Base-by-base conservation (phyloP, 371 early-diverging fungal species). In the Mortierella sp. region DNA sequence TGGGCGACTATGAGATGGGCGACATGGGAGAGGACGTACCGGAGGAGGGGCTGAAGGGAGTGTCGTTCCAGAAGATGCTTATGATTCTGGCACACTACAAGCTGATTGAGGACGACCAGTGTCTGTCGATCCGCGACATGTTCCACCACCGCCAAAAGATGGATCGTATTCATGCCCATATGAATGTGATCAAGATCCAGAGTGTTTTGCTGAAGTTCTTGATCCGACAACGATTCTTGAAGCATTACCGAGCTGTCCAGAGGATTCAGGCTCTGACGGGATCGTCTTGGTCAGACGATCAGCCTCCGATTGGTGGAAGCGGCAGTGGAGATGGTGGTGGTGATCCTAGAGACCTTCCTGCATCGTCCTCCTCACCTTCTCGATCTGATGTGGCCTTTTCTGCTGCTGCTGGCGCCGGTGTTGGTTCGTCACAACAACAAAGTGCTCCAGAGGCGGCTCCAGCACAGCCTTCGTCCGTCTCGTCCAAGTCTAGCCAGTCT, bases 11-110 rank as follows among this genome's bases (percentile, higher is more conserved):
- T 64, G 83, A 72, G 61, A 77, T 79, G 78, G 64, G 73, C 1
- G 67, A 65, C 31, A 6, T 84, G 6, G 88, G 85, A 3, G 66
- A 86, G 47, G 53, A 47, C 55, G 55, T 31, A 9, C 87, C 89
- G 31, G 53, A 47, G 34, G 55, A 74, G 24, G 64, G 37, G 10
- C 86, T 89, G 66, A 70, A 80, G 9, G 92, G 92, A 5, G 85
- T 91, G 16, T 89, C 92, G 53, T 92, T 92, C 69, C 90, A 89
- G 67, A 88, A 89, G 70, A 91, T 91, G 91, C 77, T 92, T 39
- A 79, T 86, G 37, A 89, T 89, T 85, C 74, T 92, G 70, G 91
- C 91, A 11, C 89, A 89, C 63, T 86, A 88, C 73, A 92, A 91
- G 77, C 74, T 92, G 14, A 90, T 92, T 71, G 88, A 90, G 74